phyloP scores from a whole-genome alignment of 2,329 filamentous ascomycete genomes.

The Harringtonia lauricola region DNA sequence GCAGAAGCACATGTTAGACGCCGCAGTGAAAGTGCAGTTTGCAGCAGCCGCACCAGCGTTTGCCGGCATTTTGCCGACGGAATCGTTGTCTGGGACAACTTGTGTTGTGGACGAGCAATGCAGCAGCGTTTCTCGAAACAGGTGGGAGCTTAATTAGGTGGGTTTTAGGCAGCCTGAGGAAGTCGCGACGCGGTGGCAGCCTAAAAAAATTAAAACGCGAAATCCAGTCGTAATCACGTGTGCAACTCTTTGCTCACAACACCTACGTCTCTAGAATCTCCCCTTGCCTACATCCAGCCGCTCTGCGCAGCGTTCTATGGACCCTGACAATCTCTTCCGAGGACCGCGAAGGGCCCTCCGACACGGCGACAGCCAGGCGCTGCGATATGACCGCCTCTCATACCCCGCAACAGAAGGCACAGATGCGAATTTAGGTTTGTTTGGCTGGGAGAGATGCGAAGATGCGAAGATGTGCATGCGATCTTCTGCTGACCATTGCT shows the following conservation, averaged over 20 bases:
- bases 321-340: constrained; percentile 8
- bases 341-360: constrained; percentile 7
- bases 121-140: not conserved
- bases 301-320: constrained; percentile 4
- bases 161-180: not conserved
- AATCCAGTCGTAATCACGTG: constrained; percentile 12
- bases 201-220: constrained; percentile 10
- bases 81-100: not conserved
- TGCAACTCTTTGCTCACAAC: not conserved
- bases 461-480: too few species aligned
- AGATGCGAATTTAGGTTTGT: too few species aligned
- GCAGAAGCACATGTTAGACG: not conserved
- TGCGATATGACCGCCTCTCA: not conserved
- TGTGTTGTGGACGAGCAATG: not conserved
- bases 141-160: not conserved
- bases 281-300: not conserved
- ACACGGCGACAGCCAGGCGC: constrained; percentile 3
- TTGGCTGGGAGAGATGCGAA: too few species aligned
- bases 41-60: constrained; percentile 13
- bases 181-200: constrained; percentile 10
- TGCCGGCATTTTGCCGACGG: constrained; percentile 13
- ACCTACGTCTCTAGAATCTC: not conserved
- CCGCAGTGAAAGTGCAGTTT: not conserved
- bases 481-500: too few species aligned
- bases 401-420: too few species aligned